These are phyloP conservation scores for Rhododendron vialii DNA, from an alignment of 148 eudicot genomes.

Conservation along the genomic window DNA sequence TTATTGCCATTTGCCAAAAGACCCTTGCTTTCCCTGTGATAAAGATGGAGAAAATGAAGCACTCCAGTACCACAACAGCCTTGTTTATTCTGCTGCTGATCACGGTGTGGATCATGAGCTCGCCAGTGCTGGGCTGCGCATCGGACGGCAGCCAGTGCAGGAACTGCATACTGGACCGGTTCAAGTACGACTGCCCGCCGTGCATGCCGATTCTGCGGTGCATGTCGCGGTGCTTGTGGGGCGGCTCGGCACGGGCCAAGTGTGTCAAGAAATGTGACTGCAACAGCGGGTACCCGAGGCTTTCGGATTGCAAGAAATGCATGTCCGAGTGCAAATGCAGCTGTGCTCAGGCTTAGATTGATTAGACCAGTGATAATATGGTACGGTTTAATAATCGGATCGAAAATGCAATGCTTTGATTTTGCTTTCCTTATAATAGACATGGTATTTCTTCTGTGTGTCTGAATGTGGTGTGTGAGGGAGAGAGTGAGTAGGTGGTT, in stretches of 20 bases:
- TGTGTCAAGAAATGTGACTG: constrained; percentile 69
- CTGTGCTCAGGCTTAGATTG: constrained; percentile 28
- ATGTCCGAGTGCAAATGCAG: constrained; percentile 65
- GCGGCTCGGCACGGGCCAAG: constrained; percentile 26
- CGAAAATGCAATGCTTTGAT: background rate
- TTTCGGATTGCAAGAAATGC: constrained; percentile 73
- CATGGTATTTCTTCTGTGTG: background rate
- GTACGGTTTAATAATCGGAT: background rate
- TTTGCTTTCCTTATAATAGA: background rate
- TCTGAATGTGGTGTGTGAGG: background rate
- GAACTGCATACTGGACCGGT: constrained; percentile 44
- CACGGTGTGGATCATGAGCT: constrained; percentile 11
- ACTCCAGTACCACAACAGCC: background rate
- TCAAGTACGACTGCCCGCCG: constrained; percentile 57
- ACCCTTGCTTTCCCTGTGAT: background rate
- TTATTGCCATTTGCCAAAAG: background rate
- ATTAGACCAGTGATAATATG: background rate
- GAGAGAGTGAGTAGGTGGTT: background rate
- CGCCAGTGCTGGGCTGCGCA: constrained; percentile 32
- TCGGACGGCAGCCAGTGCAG: constrained; percentile 41
- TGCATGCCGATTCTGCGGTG: constrained; percentile 56
- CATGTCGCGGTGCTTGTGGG: constrained; percentile 78
- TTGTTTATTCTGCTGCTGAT: constrained; percentile 18
- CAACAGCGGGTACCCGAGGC: constrained; percentile 40
- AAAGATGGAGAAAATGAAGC: constrained; percentile 7